Evolutionary conservation across 1,284 basidiomycete genomes (phyloP), one percentile per base, ranked within the genome.

Genomic region (Tilletia caries): DNA sequence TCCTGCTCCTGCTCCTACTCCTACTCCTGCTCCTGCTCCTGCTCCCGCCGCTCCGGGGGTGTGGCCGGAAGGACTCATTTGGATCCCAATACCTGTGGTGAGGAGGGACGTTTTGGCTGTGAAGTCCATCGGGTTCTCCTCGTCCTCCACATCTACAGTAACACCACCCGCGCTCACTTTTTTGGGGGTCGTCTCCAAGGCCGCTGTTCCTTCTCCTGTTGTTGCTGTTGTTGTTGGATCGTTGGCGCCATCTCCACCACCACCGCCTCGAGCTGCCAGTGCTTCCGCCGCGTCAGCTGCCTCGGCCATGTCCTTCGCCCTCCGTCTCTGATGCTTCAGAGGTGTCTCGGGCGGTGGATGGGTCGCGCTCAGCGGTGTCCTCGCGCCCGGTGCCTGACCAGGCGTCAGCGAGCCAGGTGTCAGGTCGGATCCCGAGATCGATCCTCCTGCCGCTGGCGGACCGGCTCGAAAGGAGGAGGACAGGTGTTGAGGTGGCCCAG

Each of bases 291-390:
- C 27, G 25, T n/a, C 29, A 3, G 25, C 29, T 8, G 54, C 54
- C 6, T 27, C 54, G 23, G 23, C 54, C 32, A 27, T 60, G 8
- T 60, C 54, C 54, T 60, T 60, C 15, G 54, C 54, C 32, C 54
- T 60, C 32, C 54, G 23, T 32, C 54, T 18, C 54, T 60, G 54
- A 50, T 70, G 73, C 70, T 79, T 79, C 44, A 79, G 70, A 3
- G 78, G 78, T 6, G 78, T 79, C 65, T 78, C 76, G 0, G 78
- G 78, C 23, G 73, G 73, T 3, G 78, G 73, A 43, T 76, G 74
- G 2, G 76, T 74, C 3, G 78, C 78, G 69, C 75, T 76, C 34
- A 79, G 72, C 5, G 78, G 78, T 10, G 78, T 79, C 25, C 74
- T 70, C 0, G 78, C 73, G 48, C 67, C 54, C n/a, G 54, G 8